Base-by-base conservation (phyloP, 1,139 yeast species). In the Zhuliangozyma parablackwelliae region DNA sequence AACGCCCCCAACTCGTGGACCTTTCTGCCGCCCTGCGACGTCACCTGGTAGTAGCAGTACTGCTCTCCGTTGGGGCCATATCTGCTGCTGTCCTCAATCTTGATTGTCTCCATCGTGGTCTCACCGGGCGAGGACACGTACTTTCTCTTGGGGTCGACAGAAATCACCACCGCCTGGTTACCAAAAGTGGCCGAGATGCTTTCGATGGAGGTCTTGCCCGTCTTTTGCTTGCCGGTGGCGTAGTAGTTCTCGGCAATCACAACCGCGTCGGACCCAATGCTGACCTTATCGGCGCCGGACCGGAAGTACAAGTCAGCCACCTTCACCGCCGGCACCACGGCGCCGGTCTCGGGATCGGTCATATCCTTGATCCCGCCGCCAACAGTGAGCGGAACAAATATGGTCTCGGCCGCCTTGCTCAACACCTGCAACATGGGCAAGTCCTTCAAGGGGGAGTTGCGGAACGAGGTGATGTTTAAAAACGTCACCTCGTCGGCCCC, bases 401-500 rank as follows among this genome's bases (percentile, higher is more conserved):
- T 86, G 0, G 94, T 82, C 59, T 85, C 84, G 8, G 96, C 95
- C 0, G 97, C 86, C 42, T 70, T 68, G 44, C 75, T 78, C 49
- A 92, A 71, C 2, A 92, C 97, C 53, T 89, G 87, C 40, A 92
- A 69, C 98, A 92, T 92, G 24, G 98, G 98, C 37, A 90, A 80
- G 56, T 92, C 98, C 45, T 75, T 78, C 35, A 90, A 61, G 2
- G 98, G 98, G 13, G 95, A 86, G 59, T 90, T 88, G 56, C 97
- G 75, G 65, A 92, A 92, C 3, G 97, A 88, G 0, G 98, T 92
- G 48, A 92, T 92, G 57, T 92, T 92, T 49, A 92, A 72, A 52
- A 92, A 92, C 0, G 97, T 90, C 28, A 92, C 82, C 60, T 92
- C 98, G 56, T 92, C 98, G 0, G 98, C 97, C 16, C 98, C 98